Evolutionary conservation across 1,284 basidiomycete species (phyloP).

Genomic region (Takashimella tepidaria): DNA sequence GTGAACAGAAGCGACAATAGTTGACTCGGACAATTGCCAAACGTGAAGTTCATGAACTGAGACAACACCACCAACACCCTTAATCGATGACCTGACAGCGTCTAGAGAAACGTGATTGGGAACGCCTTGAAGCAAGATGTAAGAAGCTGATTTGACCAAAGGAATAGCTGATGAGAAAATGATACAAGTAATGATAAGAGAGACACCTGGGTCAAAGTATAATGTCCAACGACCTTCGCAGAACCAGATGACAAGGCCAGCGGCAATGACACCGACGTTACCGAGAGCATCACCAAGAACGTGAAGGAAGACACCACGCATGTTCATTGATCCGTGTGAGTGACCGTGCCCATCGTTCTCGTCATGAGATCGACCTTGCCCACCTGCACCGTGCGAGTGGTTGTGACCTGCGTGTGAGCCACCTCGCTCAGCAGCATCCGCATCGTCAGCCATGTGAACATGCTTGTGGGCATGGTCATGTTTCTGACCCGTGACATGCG

Average conservation of each 20-base stretch:
- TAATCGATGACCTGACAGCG: slow-evolving; percentile 72
- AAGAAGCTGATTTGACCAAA: slow-evolving; percentile 87
- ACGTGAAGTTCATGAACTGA: slow-evolving; percentile 94
- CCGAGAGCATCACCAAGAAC: slow-evolving; percentile 95
- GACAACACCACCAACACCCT: slow-evolving; percentile 76
- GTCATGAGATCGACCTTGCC: slow-evolving; percentile 20
- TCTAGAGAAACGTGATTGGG: slow-evolving; percentile 85
- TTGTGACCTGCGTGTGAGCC: slow-evolving; percentile 24
- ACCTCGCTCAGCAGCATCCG: slow-evolving; percentile 22
- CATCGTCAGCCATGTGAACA: slow-evolving; percentile 19
- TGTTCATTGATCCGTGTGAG: slow-evolving; percentile 84
- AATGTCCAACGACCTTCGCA: slow-evolving; percentile 56
- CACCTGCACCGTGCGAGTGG: slow-evolving; percentile 36
- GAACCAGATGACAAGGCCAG: slow-evolving; percentile 89
- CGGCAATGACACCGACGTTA: slow-evolving; percentile 94
- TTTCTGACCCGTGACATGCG: slow-evolving; percentile 17
- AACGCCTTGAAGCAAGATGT: slow-evolving; percentile 95
- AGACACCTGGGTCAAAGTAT: slow-evolving; percentile 92
- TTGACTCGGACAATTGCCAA: slow-evolving; percentile 86
- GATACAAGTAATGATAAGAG: slow-evolving; percentile 89
- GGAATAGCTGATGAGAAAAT: slow-evolving; percentile 95
- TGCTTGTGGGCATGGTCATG: slow-evolving; percentile 20
- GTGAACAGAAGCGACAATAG: slow-evolving; percentile 93
- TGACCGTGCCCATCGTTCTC: slow-evolving; percentile 50
- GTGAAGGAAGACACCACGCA: slow-evolving; percentile 89